Conservation (phyloP, 371 early-diverging fungal genomes). For the Rhizomucor pusillus region DNA sequence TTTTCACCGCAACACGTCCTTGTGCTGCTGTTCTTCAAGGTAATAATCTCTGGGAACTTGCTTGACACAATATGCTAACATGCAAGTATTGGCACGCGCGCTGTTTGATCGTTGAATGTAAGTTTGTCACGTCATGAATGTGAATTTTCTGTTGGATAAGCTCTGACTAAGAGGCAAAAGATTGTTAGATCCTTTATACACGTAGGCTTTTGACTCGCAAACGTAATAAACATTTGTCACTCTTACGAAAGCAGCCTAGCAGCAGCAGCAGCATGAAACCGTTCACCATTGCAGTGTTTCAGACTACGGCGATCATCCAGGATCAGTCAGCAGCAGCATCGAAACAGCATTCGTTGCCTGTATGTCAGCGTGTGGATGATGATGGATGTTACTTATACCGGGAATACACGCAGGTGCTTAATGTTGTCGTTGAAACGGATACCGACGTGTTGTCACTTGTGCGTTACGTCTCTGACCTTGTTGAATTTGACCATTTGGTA, state of each 20-base stretch:
- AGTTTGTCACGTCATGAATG: background rate
- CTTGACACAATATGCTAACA: background rate
- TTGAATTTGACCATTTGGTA: constrained; percentile 62
- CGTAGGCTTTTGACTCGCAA: background rate
- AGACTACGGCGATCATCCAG: constrained; percentile 20
- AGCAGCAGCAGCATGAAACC: constrained; percentile 4
- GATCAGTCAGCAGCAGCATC: constrained; percentile 6
- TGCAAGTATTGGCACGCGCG: no score
- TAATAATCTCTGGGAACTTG: background rate
- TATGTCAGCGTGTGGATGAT: constrained; percentile 5
- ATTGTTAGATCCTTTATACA: background rate
- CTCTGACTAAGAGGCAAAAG: background rate
- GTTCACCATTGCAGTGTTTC: constrained; percentile 24
- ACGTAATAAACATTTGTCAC: background rate
- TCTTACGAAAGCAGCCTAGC: background rate
- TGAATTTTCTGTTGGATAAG: background rate
- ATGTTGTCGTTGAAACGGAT: constrained; percentile 51
- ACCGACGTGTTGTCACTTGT: constrained; percentile 43
- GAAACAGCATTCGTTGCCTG: constrained; percentile 2
- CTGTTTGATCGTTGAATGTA: no score
- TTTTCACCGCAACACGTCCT: background rate
- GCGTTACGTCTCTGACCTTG: constrained; percentile 59
- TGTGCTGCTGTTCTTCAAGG: background rate
- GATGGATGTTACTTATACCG: constrained; percentile 1
- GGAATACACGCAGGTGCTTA: constrained; percentile 38